Conservation (phyloP, 768 basidiomycete species). For the Podaxis mareebaensis region DNA sequence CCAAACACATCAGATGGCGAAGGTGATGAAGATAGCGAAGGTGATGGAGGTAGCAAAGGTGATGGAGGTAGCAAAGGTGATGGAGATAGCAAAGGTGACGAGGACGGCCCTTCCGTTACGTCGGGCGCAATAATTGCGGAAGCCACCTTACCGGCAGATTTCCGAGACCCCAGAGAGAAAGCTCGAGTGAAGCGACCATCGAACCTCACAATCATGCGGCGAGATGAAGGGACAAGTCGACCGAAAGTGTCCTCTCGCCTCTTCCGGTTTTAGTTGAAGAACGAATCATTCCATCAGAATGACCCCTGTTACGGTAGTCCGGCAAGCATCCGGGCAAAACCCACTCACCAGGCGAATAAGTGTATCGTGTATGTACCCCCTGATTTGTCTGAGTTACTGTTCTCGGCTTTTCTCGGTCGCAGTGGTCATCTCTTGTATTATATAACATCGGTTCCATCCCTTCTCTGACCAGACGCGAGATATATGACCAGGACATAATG, state of each 20-base stretch:
- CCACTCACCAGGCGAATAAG: no score
- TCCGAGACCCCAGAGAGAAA: constrained; percentile 32
- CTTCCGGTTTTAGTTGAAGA: constrained; percentile 25
- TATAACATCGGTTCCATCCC: background rate
- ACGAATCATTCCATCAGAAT: background rate
- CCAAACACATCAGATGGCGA: background rate
- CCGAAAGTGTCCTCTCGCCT: constrained; percentile 25
- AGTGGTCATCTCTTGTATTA: background rate
- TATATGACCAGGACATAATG: background rate
- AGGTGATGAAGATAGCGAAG: background rate
- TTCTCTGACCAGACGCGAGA: background rate
- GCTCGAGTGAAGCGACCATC: constrained; percentile 34
- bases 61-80: background rate
- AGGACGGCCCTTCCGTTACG: background rate
- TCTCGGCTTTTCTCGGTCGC: background rate
- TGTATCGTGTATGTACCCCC: background rate
- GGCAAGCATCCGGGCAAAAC: background rate
- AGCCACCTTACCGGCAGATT: constrained; percentile 18
- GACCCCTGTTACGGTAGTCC: background rate
- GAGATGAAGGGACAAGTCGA: constrained; percentile 6
- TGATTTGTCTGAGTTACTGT: background rate
- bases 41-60: background rate
- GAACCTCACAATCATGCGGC: constrained; percentile 20
- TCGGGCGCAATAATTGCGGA: constrained; percentile 14
- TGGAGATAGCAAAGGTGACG: background rate